These are phyloP conservation scores for Myriangium duriaei DNA, from an alignment of 2,329 filamentous ascomycete species.

Conservation along the genomic window DNA sequence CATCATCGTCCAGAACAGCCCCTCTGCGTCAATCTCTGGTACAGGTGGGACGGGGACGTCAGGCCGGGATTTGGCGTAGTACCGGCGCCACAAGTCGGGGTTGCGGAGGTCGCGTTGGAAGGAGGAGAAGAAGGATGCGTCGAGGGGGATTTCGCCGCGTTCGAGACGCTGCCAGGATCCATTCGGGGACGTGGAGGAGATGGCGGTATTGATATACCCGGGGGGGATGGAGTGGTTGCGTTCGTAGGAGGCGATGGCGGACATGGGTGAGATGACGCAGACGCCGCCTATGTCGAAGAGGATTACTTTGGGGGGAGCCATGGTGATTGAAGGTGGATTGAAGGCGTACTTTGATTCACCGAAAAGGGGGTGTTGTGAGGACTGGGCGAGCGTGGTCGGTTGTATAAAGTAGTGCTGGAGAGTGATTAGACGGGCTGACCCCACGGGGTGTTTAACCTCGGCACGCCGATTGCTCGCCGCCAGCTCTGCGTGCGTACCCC, in stretches of 20 bases:
- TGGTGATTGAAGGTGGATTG: too few species aligned
- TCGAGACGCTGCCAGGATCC: conserved; percentile 87
- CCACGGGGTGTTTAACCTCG: too few species aligned
- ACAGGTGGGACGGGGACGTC: conserved; percentile 41
- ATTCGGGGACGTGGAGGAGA: conserved; percentile 62
- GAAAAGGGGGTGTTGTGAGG: too few species aligned
- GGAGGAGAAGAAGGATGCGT: conserved; percentile 58
- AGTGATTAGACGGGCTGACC: too few species aligned
- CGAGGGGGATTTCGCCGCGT: conserved; percentile 65
- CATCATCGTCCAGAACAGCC: conserved; percentile 91
- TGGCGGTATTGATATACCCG: conserved; percentile 86
- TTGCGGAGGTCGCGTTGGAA: conserved; percentile 66
- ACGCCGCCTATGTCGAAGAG: conserved; percentile 96
- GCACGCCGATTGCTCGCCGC: too few species aligned
- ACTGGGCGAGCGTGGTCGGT: too few species aligned
- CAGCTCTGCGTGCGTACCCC: too few species aligned
- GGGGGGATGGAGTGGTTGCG: conserved; percentile 59
- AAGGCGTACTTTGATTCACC: too few species aligned
- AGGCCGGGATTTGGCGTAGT: conserved; percentile 18
- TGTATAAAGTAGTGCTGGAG: too few species aligned
- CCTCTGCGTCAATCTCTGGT: conserved; percentile 63
- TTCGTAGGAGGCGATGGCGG: conserved; percentile 88
- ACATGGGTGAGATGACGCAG: conserved; percentile 65
- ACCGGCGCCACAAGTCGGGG: conserved; percentile 55
- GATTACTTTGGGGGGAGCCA: conserved; percentile 50